A percentile compares a stretch with the other conserved stretches of the same genome.
These are phyloP conservation scores for Rhizophora apiculata DNA, from an alignment of 345 rosid species.

Conservation along the genomic window DNA sequence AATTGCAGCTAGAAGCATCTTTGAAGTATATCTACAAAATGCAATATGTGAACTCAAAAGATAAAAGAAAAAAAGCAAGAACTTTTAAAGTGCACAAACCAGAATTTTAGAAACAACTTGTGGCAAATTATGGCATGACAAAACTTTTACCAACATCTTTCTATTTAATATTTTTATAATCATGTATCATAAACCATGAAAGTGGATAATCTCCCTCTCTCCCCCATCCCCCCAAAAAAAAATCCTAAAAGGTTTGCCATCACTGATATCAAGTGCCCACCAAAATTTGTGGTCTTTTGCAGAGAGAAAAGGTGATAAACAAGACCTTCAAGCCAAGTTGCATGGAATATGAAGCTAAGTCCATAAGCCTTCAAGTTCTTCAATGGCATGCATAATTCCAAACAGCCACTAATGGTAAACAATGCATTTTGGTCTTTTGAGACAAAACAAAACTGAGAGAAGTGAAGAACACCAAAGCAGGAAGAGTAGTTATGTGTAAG, in stretches of 20 bases:
- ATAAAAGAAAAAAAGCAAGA: neutral
- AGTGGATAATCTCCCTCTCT: neutral
- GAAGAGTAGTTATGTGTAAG: neutral
- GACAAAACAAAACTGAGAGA: neutral
- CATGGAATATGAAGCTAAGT: too few species aligned
- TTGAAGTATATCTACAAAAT: conserved; percentile 59
- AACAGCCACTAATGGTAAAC: too few species aligned
- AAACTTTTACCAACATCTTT: neutral
- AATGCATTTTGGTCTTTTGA: too few species aligned
- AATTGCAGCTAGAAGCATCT: conserved; percentile 72
- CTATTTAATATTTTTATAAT: neutral
- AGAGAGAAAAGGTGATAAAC: neutral
- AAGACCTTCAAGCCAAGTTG: neutral
- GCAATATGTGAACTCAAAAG: neutral
- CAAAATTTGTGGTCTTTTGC: neutral
- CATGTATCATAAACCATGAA: too few species aligned
- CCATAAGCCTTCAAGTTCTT: too few species aligned
- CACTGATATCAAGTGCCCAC: neutral
- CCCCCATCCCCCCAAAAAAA: too few species aligned
- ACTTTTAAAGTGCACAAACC: neutral
- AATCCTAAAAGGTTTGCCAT: too few species aligned
- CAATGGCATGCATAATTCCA: neutral
- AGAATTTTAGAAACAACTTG: neutral
- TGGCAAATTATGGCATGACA: neutral
- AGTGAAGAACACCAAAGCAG: neutral